phyloP scores from a whole-genome alignment of 495 filamentous ascomycete species.

The Patellaria atrata region DNA sequence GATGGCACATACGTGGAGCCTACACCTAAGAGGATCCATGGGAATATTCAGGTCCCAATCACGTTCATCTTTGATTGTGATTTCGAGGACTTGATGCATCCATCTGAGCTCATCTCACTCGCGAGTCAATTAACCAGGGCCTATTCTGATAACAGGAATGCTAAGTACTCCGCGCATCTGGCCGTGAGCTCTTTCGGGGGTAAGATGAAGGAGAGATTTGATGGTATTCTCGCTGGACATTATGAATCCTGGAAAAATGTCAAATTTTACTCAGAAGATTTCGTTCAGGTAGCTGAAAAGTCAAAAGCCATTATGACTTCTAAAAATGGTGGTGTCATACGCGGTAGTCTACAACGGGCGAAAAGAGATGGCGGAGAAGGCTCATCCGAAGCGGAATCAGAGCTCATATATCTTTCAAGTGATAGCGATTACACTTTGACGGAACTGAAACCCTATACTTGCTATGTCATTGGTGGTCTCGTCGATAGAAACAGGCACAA shows the following conservation, averaged over 20 bases:
- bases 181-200: constrained; percentile 64
- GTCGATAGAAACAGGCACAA: constrained; percentile 96
- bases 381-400: constrained; percentile 22
- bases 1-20: constrained; percentile 25
- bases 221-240: constrained; percentile 50
- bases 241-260: constrained; percentile 70
- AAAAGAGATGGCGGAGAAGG: constrained; percentile 13
- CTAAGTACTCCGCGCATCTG: constrained; percentile 51
- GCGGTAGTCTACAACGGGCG: constrained; percentile 39
- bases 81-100: constrained; percentile 78
- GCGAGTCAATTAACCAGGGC: constrained; percentile 66
- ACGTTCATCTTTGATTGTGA: constrained; percentile 79
- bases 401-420: constrained; percentile 74
- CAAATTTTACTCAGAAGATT: constrained; percentile 54
- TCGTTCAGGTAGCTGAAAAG: constrained; percentile 43
- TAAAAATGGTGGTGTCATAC: constrained; percentile 35
- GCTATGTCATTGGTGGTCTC: constrained; percentile 85
- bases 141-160: constrained; percentile 72
- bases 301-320: constrained; percentile 46
- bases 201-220: constrained; percentile 60
- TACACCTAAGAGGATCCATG: constrained; percentile 16
- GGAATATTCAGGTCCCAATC: constrained; percentile 47
- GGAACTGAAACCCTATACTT: constrained; percentile 65
- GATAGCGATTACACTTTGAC: constrained; percentile 73
- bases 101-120: constrained; percentile 69